A percentile compares a stretch with the other conserved stretches of the same genome.
Evolutionary conservation across 2,329 filamentous ascomycete species (phyloP).

Genomic region (Clonostachys byssicola): DNA sequence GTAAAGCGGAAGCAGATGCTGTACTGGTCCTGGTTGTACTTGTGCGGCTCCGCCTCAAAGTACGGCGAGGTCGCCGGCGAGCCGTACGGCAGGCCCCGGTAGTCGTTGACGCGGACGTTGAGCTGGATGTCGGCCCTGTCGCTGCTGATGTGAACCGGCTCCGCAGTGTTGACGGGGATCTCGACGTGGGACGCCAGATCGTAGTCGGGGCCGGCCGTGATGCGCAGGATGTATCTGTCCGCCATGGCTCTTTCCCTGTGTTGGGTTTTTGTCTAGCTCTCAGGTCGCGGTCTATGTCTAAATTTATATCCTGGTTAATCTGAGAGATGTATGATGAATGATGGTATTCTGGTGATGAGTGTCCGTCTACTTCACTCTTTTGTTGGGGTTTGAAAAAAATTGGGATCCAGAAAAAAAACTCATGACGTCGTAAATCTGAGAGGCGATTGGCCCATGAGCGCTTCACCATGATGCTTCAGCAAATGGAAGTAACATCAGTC

Average conservation of each 20-base stretch:
- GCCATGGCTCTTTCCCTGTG: slow-evolving; percentile 35
- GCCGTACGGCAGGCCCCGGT: slow-evolving; percentile 63
- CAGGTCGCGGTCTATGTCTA: too few relatives aligned
- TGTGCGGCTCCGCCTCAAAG: slow-evolving; percentile 68
- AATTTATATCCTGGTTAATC: too few relatives aligned
- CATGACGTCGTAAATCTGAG: too few relatives aligned
- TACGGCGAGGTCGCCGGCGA: slow-evolving; percentile 70
- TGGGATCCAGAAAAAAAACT: too few relatives aligned
- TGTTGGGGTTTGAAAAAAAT: too few relatives aligned
- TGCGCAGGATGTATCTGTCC: slow-evolving; percentile 72
- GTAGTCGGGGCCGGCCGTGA: slow-evolving; percentile 79
- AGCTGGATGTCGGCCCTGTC: slow-evolving; percentile 62
- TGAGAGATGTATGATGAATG: too few relatives aligned
- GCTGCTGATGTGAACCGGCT: slow-evolving; percentile 59
- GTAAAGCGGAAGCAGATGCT: slow-evolving; percentile 76
- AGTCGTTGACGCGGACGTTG: slow-evolving; percentile 68
- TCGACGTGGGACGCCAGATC: slow-evolving; percentile 66
- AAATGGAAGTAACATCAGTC: too few relatives aligned
- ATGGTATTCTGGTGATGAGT: too few relatives aligned
- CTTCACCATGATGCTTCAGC: too few relatives aligned
- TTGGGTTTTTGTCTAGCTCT: too few relatives aligned
- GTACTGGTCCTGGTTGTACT: slow-evolving; percentile 70
- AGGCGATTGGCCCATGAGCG: too few relatives aligned
- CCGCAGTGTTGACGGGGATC: slow-evolving; percentile 70
- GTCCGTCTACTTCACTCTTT: too few relatives aligned